Conservation (phyloP, 1,139 yeast genomes). For the Kazachstania sp. region DNA sequence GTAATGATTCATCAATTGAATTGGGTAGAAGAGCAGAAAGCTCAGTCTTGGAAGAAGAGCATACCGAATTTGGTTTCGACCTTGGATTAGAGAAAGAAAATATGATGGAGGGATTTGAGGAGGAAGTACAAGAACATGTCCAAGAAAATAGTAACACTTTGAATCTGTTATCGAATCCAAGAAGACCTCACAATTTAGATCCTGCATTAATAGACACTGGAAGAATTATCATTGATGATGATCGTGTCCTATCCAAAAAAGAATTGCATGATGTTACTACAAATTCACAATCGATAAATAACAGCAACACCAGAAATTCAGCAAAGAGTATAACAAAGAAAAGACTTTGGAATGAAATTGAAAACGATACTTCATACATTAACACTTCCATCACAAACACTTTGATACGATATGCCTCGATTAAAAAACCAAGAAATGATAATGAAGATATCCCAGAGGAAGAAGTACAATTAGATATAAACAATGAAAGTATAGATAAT, state of each 20-base stretch:
- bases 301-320: neutral
- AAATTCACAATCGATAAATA: neutral
- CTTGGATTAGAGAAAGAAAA: constrained; percentile 30
- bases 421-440: neutral
- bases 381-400: constrained; percentile 6
- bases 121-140: constrained; percentile 6
- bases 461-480: neutral
- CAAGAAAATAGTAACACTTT: constrained; percentile 4
- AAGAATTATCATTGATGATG: constrained; percentile 18
- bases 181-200: neutral
- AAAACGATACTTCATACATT: constrained; percentile 7
- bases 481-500: neutral
- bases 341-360: constrained; percentile 13
- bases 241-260: constrained; percentile 16
- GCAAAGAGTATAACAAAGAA: constrained; percentile 3
- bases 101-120: constrained; percentile 10
- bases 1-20: neutral
- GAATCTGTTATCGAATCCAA: neutral
- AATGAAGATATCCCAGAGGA: neutral
- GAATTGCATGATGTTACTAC: constrained; percentile 6
- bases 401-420: constrained; percentile 7
- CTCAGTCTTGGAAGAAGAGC: constrained; percentile 17
- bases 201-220: constrained; percentile 16
- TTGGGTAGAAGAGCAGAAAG: constrained; percentile 31
- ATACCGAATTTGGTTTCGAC: constrained; percentile 33